These are phyloP conservation scores for Periconia sp. DNA, from an alignment of 2,329 filamentous ascomycete genomes.

Conservation along the genomic window DNA sequence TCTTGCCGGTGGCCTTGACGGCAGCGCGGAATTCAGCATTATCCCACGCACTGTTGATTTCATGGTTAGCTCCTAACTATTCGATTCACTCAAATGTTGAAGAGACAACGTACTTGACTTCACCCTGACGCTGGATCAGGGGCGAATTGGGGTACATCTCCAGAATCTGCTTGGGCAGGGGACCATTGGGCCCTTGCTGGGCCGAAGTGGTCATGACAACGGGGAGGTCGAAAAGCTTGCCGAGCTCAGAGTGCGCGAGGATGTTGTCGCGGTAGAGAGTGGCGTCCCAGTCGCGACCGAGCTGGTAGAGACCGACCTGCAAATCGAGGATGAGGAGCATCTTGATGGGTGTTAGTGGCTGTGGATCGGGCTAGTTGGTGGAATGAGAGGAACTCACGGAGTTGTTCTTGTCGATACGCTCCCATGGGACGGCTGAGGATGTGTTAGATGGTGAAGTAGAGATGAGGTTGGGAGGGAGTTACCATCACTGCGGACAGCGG, in stretches of 20 bases:
- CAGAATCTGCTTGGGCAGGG: slow-evolving; percentile 68
- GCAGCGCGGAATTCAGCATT: slow-evolving; percentile 68
- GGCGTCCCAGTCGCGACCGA: slow-evolving; percentile 68
- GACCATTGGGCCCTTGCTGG: slow-evolving; percentile 70
- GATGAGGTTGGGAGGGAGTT: not conserved
- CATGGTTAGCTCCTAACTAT: slow-evolving; percentile 5
- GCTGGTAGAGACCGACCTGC: slow-evolving; percentile 60
- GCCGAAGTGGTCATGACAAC: slow-evolving; percentile 72
- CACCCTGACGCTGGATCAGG: slow-evolving; percentile 67
- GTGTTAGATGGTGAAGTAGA: slow-evolving; percentile 15
- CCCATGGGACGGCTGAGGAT: slow-evolving; percentile 39
- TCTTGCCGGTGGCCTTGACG: slow-evolving; percentile 64
- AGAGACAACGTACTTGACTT: slow-evolving; percentile 59
- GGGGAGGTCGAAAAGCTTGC: slow-evolving; percentile 67
- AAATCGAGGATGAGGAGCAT: slow-evolving; percentile 62
- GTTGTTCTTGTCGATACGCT: slow-evolving; percentile 47
- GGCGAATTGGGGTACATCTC: slow-evolving; percentile 68
- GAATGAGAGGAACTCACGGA: slow-evolving; percentile 23
- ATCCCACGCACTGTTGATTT: slow-evolving; percentile 63
- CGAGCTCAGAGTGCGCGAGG: slow-evolving; percentile 67
- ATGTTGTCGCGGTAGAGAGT: slow-evolving; percentile 68
- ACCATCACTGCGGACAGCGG: slow-evolving; percentile 35
- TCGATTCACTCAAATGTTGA: not conserved
- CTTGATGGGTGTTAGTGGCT: slow-evolving; percentile 25
- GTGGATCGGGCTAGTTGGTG: not conserved